Percentiles rank a stretch among this genome's conserved stretches.
These are phyloP conservation scores for Rhynchospora breviuscula DNA, from an alignment of 176 grass and related monocot species.

Conservation along the genomic window DNA sequence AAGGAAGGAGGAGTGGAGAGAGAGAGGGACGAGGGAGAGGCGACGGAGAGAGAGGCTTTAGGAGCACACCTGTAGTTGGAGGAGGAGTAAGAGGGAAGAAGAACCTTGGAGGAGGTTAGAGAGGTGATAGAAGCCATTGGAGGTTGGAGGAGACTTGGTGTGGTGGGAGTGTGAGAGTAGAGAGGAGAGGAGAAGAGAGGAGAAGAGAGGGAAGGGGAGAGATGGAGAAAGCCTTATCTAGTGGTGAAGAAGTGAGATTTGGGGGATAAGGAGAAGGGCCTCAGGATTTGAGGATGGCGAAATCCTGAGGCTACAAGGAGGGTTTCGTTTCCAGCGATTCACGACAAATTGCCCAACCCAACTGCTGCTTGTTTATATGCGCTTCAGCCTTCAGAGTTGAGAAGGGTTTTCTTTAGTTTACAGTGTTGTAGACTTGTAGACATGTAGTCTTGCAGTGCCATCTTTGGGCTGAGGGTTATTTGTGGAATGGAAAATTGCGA, in stretches of 20 bases:
- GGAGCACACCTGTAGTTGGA: conserved; percentile 33
- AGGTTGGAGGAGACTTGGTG: not conserved
- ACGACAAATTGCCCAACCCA: not conserved
- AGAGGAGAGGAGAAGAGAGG: not conserved
- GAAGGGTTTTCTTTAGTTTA: too few relatives aligned
- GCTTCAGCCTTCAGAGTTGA: too few relatives aligned
- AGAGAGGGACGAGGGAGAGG: not conserved
- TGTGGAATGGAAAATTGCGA: conserved; percentile 5
- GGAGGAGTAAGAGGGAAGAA: conserved; percentile 39
- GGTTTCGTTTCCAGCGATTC: conserved; percentile 10
- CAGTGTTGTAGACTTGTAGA: too few relatives aligned
- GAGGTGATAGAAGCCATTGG: conserved; percentile 28
- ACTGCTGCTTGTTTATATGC: not conserved
- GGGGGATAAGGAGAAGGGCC: conserved; percentile 48
- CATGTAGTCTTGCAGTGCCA: too few relatives aligned
- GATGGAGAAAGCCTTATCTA: conserved; percentile 19
- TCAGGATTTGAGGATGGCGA: conserved; percentile 27
- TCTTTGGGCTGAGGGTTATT: not conserved
- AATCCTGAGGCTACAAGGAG: conserved; percentile 30
- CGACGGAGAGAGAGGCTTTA: conserved; percentile 22
- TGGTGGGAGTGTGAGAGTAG: not conserved
- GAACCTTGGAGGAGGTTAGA: conserved; percentile 35
- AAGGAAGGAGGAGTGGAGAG: not conserved
- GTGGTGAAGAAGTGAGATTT: conserved; percentile 31
- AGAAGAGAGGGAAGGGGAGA: conserved; percentile 16